Conservation (phyloP, 192 early-diverging fungal genomes). For the Coemansia aciculifera region DNA sequence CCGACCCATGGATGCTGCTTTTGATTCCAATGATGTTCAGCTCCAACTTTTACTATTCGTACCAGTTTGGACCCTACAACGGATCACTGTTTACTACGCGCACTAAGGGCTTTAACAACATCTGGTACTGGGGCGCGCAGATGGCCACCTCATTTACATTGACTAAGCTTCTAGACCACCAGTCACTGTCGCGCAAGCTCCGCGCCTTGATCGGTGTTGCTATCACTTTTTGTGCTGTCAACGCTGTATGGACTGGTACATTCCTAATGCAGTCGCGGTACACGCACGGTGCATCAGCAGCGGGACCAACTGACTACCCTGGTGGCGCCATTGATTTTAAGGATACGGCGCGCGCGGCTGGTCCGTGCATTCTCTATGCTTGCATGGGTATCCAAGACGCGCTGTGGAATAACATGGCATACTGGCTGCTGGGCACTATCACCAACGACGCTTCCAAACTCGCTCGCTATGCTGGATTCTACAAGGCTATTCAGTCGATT, state of each 20-base stretch:
- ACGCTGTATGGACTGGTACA: slow-evolving; percentile 60
- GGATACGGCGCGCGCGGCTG: slow-evolving; percentile 51
- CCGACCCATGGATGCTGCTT: slow-evolving; percentile 65
- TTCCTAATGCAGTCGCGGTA: slow-evolving; percentile 60
- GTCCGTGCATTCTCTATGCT: slow-evolving; percentile 64
- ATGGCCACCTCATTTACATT: slow-evolving; percentile 64
- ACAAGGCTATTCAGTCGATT: slow-evolving; percentile 78
- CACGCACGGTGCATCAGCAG: slow-evolving; percentile 18
- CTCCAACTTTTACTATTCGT: slow-evolving; percentile 78
- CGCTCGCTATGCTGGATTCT: slow-evolving; percentile 72
- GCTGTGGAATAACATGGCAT: slow-evolving; percentile 68
- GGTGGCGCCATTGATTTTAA: slow-evolving; percentile 49
- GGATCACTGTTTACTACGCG: slow-evolving; percentile 64
- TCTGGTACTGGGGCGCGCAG: slow-evolving; percentile 71
- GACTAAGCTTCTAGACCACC: slow-evolving; percentile 62
- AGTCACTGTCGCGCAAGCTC: slow-evolving; percentile 50
- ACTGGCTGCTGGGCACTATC: slow-evolving; percentile 80
- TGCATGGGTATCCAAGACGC: slow-evolving; percentile 73
- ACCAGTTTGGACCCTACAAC: slow-evolving; percentile 67
- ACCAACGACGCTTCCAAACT: slow-evolving; percentile 68
- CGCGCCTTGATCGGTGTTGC: slow-evolving; percentile 61
- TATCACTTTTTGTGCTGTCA: slow-evolving; percentile 36
- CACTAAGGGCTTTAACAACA: slow-evolving; percentile 67
- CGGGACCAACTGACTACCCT: slow-evolving; percentile 17
- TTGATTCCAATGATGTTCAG: slow-evolving; percentile 67